phyloP scores from a whole-genome alignment of 192 early-diverging fungal species.

The Backusella luteola region DNA sequence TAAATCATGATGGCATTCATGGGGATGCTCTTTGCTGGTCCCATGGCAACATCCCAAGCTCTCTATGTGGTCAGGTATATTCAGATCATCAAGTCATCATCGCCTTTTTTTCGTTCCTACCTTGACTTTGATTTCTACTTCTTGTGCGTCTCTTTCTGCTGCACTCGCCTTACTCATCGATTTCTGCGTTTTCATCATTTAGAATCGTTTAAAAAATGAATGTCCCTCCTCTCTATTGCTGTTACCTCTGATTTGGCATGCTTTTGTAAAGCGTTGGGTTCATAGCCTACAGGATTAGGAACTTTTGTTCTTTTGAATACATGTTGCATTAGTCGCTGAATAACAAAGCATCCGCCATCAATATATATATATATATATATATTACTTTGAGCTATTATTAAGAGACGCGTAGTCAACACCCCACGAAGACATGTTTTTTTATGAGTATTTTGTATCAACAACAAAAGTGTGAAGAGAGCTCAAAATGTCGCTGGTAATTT shows the following conservation, averaged over 20 bases:
- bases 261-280: slow-evolving; percentile 12
- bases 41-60: slow-evolving; percentile 95
- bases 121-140: slow-evolving; percentile 30
- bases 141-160: slow-evolving; percentile 18
- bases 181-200: slow-evolving; percentile 11
- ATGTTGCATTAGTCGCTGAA: background rate
- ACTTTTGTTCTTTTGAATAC: background rate
- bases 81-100: background rate
- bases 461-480: too few species aligned
- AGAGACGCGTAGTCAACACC: slow-evolving; percentile 25
- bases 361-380: background rate
- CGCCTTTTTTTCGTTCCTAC: background rate
- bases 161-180: background rate
- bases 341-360: background rate
- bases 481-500: too few species aligned
- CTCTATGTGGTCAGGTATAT: slow-evolving; percentile 56
- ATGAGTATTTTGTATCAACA: background rate
- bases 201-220: background rate
- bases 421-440: slow-evolving; percentile 17
- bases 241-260: slow-evolving; percentile 10
- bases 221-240: background rate
- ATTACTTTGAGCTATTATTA: slow-evolving; percentile 10
- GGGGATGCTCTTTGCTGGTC: slow-evolving; percentile 87
- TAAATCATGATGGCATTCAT: slow-evolving; percentile 99
- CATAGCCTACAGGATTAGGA: slow-evolving; percentile 28